Evolutionary conservation across 495 filamentous ascomycete genomes (phyloP).

Genomic region (Thermochaetoides thermophila): DNA sequence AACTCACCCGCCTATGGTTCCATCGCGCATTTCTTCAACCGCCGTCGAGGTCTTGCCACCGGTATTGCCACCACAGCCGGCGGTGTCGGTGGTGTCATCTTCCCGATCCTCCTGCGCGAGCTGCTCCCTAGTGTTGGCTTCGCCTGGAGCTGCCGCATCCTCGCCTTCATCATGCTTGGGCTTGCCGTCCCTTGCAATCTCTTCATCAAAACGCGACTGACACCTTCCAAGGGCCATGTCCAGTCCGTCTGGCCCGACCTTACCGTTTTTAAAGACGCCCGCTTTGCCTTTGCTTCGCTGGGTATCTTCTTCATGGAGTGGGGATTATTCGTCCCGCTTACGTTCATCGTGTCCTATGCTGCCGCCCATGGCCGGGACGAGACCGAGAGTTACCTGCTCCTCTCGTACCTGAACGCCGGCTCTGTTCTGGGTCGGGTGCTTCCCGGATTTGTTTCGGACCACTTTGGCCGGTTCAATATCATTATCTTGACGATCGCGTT

Average conservation of each 20-base stretch:
- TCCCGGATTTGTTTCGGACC: conserved; percentile 56
- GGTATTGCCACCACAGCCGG: conserved; percentile 48
- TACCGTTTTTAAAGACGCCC: conserved; percentile 37
- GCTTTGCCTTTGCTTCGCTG: conserved; percentile 37
- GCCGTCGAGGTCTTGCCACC: conserved; percentile 44
- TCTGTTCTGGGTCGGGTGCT: conserved; percentile 52
- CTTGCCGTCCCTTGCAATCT: conserved; percentile 38
- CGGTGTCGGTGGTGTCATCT: conserved; percentile 45
- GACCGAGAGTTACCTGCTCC: conserved; percentile 45
- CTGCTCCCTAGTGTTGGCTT: conserved; percentile 39
- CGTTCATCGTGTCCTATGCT: conserved; percentile 38
- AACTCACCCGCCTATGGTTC: conserved; percentile 44
- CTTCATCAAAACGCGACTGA: conserved; percentile 39
- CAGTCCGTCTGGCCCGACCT: conserved; percentile 34
- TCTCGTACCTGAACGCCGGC: conserved; percentile 43
- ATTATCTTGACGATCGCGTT: conserved; percentile 41
- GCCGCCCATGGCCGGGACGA: conserved; percentile 32
- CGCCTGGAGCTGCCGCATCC: conserved; percentile 40
- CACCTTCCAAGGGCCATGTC: conserved; percentile 16
- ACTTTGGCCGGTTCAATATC: conserved; percentile 36
- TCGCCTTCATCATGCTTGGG: conserved; percentile 42
- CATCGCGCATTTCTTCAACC: conserved; percentile 52
- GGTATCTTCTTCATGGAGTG: conserved; percentile 43
- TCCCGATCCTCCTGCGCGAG: conserved; percentile 40
- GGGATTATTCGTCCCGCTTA: conserved; percentile 32